A percentile compares a stretch with the other conserved stretches of the same genome.
Evolutionary conservation across 768 basidiomycete species (phyloP).

Genomic region (Lyophyllum semitale): DNA sequence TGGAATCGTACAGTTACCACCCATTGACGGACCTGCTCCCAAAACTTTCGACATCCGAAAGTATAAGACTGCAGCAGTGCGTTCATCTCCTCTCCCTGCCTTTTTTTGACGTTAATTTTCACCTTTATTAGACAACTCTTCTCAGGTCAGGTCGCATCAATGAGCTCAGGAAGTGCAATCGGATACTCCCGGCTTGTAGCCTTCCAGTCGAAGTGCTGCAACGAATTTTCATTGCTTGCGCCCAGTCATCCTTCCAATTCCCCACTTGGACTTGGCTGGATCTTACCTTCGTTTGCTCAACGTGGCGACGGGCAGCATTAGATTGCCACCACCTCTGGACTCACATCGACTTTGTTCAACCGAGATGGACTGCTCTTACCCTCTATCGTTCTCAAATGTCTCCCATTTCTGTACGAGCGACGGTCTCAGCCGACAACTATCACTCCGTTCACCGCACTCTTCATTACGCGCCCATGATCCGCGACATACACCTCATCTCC

Average conservation of each 20-base stretch:
- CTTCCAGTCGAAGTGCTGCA: constrained; percentile 31
- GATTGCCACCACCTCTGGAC: constrained; percentile 35
- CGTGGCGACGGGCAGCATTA: constrained; percentile 36
- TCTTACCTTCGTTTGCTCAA: constrained; percentile 37
- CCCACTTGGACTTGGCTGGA: constrained; percentile 36
- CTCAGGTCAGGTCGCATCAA: constrained; percentile 11
- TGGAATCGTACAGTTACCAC: constrained; percentile 8
- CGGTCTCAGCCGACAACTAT: constrained; percentile 30
- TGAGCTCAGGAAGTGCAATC: constrained; percentile 17
- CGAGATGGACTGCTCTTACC: constrained; percentile 32
- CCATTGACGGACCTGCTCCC: constrained; percentile 3
- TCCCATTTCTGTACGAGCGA: constrained; percentile 32
- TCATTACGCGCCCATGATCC: constrained; percentile 36
- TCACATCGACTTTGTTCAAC: constrained; percentile 40
- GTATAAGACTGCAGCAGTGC: constrained; percentile 19
- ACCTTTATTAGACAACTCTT: constrained; percentile 12
- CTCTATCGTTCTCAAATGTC: constrained; percentile 31
- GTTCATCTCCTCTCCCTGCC: neutral
- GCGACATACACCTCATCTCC: constrained; percentile 34
- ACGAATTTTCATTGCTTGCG: constrained; percentile 31
- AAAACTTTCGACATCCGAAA: constrained; percentile 17
- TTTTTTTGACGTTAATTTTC: neutral
- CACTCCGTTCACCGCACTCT: constrained; percentile 32
- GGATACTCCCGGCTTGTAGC: constrained; percentile 7
- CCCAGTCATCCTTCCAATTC: constrained; percentile 17